Evolutionary conservation across 129 eudicot species (phyloP).

Genomic region (Solidago caesia): DNA sequence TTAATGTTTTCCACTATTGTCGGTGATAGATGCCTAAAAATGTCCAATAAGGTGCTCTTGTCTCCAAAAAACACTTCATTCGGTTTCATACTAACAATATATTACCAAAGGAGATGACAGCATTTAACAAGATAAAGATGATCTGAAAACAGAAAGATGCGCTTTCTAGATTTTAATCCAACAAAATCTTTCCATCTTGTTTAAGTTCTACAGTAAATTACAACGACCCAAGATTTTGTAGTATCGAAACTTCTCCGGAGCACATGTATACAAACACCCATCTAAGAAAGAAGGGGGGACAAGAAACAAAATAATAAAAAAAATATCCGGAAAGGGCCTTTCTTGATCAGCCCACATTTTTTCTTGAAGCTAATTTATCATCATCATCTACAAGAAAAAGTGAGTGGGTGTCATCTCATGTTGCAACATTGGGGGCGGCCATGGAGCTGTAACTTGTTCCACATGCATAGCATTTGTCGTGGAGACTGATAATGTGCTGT

Average conservation of each 20-base stretch:
- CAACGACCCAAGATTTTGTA: constrained; percentile 26
- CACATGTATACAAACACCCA: constrained; percentile 29
- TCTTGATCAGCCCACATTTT: constrained; percentile 28
- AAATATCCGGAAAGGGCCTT: constrained; percentile 23
- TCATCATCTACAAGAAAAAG: not conserved
- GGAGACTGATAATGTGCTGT: constrained; percentile 98
- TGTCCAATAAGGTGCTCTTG: not conserved
- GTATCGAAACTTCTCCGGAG: constrained; percentile 36
- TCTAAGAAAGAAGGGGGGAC: constrained; percentile 34
- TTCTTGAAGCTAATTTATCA: constrained; percentile 14
- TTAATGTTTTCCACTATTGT: not conserved
- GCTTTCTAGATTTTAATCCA: constrained; percentile 18
- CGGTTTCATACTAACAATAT: too few relatives aligned
- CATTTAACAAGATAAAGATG: not conserved
- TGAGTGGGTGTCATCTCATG: constrained; percentile 60
- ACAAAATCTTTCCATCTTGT: constrained; percentile 27
- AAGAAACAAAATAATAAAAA: constrained; percentile 34
- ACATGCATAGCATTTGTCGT: constrained; percentile 85
- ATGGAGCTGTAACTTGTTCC: constrained; percentile 64
- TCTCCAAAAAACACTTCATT: too few relatives aligned
- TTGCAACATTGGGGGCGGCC: constrained; percentile 85
- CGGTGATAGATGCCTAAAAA: too few relatives aligned
- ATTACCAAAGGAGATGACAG: not conserved
- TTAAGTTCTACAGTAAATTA: constrained; percentile 34
- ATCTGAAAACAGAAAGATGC: not conserved